Evolutionary conservation across 148 eudicot genomes (phyloP).

Genomic region (Pharnaceum exiguum): DNA sequence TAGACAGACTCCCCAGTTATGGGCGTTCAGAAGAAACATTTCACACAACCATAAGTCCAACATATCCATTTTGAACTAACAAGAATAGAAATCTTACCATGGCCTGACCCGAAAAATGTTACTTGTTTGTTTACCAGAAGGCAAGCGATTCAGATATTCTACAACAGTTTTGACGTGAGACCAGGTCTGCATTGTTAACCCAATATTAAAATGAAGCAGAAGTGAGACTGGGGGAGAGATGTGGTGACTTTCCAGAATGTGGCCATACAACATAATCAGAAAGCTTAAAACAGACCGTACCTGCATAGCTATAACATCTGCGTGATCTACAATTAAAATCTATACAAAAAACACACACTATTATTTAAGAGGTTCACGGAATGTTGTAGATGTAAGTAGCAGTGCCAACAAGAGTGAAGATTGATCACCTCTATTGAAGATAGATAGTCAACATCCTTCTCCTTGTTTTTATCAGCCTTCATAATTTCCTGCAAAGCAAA

Average conservation of each 20-base stretch:
- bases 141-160: constrained; percentile 61
- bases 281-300: constrained; percentile 25
- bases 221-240: neutral
- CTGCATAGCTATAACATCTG: constrained; percentile 96
- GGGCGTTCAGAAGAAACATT: too few species aligned
- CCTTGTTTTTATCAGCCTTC: constrained; percentile 58
- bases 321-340: constrained; percentile 89
- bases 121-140: constrained; percentile 70
- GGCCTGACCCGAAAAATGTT: constrained; percentile 89
- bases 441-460: constrained; percentile 83
- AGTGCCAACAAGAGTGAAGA: neutral
- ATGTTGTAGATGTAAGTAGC: neutral
- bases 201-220: neutral
- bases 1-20: too few species aligned
- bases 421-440: constrained; percentile 85
- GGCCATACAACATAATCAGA: neutral
- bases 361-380: neutral
- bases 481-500: constrained; percentile 68
- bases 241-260: constrained; percentile 1
- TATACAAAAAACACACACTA: constrained; percentile 18
- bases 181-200: constrained; percentile 65
- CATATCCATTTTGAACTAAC: neutral
- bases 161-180: constrained; percentile 67
- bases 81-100: constrained; percentile 40
- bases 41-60: neutral